phyloP scores from a whole-genome alignment of 345 rosid species.

The Noccaea caerulescens region DNA sequence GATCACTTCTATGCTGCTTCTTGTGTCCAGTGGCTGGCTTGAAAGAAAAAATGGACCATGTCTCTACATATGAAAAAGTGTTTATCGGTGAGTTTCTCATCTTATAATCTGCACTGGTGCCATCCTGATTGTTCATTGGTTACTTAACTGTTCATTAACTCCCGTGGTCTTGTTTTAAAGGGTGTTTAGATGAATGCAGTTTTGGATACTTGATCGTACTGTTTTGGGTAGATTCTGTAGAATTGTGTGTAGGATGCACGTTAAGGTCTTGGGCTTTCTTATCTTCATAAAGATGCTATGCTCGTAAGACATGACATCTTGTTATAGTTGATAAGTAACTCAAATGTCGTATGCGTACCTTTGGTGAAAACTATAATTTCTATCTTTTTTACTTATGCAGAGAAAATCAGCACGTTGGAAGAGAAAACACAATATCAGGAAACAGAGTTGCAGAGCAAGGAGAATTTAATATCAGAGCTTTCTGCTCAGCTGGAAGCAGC shows the following conservation, averaged over 20 bases:
- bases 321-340: conserved; percentile 5
- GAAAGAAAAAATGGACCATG: conserved; percentile 67
- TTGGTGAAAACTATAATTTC: conserved; percentile 19
- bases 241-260: conserved; percentile 5
- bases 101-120: conserved; percentile 20
- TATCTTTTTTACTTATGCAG: conserved; percentile 46
- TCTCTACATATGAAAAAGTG: conserved; percentile 55
- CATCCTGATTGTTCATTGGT: conserved; percentile 12
- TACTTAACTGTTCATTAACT: conserved; percentile 4
- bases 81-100: conserved; percentile 56
- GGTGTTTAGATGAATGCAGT: not conserved
- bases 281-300: not conserved
- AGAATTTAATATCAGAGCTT: conserved; percentile 59
- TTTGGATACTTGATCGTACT: not conserved
- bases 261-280: conserved; percentile 8
- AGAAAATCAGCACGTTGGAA: conserved; percentile 60
- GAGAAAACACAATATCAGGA: conserved; percentile 51
- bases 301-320: not conserved
- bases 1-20: conserved; percentile 30
- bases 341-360: conserved; percentile 6
- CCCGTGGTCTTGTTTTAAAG: conserved; percentile 3
- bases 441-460: conserved; percentile 58
- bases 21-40: conserved; percentile 61
- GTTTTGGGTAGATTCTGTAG: conserved; percentile 15
- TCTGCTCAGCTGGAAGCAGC: conserved; percentile 58